These are phyloP conservation scores for Cephaloascus albidus DNA, from an alignment of 805 yeast species.

Conservation along the genomic window DNA sequence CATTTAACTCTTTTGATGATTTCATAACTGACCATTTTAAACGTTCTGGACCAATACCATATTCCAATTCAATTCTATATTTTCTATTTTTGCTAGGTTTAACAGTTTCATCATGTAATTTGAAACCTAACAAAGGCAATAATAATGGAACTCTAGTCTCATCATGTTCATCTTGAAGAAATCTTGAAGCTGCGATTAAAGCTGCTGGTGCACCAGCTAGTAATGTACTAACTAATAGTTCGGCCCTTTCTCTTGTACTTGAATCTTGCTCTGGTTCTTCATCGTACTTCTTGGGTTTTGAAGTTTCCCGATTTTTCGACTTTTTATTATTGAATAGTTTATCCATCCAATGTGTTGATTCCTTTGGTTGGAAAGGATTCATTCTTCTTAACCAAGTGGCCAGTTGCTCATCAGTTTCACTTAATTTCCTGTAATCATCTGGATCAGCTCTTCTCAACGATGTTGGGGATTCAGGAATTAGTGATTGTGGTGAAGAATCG, in stretches of 20 bases:
- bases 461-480: not conserved
- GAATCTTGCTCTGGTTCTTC: not conserved
- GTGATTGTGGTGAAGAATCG: not conserved
- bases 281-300: not conserved
- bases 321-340: not conserved
- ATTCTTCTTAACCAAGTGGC: slow-evolving; percentile 1
- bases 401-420: not conserved
- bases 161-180: slow-evolving; percentile 70
- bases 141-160: slow-evolving; percentile 76
- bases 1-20: slow-evolving; percentile 62
- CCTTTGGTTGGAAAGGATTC: not conserved
- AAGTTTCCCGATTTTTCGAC: not conserved
- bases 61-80: slow-evolving; percentile 70
- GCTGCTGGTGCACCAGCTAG: slow-evolving; percentile 67
- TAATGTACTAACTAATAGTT: slow-evolving; percentile 29
- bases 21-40: slow-evolving; percentile 75
- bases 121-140: slow-evolving; percentile 61
- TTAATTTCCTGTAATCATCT: not conserved
- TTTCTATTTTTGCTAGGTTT: slow-evolving; percentile 28
- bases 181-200: slow-evolving; percentile 61
- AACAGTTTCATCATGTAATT: slow-evolving; percentile 42
- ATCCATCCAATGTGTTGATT: not conserved
- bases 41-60: slow-evolving; percentile 77
- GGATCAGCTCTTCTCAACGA: not conserved
- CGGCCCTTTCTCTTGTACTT: slow-evolving; percentile 18